Evolutionary conservation across 106 monocot species (phyloP).

Genomic region (Posidonia australis): DNA sequence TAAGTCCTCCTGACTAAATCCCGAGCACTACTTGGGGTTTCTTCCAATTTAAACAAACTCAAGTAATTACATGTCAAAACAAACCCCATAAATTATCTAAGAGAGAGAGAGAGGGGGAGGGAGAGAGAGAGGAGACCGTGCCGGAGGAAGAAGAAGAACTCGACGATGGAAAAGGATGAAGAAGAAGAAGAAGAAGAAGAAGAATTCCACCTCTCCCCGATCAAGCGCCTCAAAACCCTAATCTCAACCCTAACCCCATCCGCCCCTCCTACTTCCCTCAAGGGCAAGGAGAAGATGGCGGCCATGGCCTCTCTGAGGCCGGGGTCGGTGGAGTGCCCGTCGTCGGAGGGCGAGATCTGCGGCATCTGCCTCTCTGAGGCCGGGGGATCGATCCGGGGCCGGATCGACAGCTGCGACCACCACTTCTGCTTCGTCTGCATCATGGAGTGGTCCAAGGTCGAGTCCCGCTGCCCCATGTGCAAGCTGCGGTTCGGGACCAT

Average conservation of each 20-base stretch:
- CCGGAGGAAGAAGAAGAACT: too few relatives aligned
- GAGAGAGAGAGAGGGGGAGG: too few relatives aligned
- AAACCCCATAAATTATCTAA: too few relatives aligned
- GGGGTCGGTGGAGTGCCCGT: constrained; percentile 18
- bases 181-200: background rate
- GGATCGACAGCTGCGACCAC: constrained; percentile 67
- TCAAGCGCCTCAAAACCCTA: constrained; percentile 34
- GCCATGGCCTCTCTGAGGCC: constrained; percentile 50
- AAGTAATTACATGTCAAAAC: too few relatives aligned
- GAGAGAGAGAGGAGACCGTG: too few relatives aligned
- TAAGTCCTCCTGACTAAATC: too few relatives aligned
- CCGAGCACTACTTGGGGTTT: too few relatives aligned
- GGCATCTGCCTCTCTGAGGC: constrained; percentile 64
- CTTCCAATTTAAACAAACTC: too few relatives aligned
- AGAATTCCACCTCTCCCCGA: constrained; percentile 11
- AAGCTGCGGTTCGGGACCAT: constrained; percentile 57
- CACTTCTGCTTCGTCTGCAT: constrained; percentile 82
- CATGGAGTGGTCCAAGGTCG: constrained; percentile 84
- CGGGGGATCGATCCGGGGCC: constrained; percentile 28
- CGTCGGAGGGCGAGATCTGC: constrained; percentile 32
- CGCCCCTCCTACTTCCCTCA: background rate
- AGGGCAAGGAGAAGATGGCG: constrained; percentile 23
- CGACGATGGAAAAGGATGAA: too few relatives aligned
- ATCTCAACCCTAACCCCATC: constrained; percentile 7
- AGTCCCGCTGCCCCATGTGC: constrained; percentile 78